These are phyloP conservation scores for Saururus chinensis DNA, from an alignment of 164 flowering plant species.

Conservation along the genomic window DNA sequence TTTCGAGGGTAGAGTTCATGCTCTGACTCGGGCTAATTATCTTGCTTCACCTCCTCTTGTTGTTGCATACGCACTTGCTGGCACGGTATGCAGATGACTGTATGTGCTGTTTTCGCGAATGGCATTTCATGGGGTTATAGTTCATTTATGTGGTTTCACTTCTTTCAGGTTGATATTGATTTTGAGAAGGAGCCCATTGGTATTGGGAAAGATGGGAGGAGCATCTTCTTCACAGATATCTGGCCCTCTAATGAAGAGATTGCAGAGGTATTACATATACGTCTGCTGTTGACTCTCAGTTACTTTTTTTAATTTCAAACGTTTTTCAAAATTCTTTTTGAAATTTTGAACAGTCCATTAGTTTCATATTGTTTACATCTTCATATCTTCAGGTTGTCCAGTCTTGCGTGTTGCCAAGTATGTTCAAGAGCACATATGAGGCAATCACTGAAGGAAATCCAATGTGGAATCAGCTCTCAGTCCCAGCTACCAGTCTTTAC, in stretches of 20 bases:
- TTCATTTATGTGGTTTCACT: not conserved
- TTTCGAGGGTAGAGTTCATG: conserved; percentile 96
- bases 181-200: conserved; percentile 69
- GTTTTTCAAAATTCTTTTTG: not conserved
- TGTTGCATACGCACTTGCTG: conserved; percentile 97
- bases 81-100: conserved; percentile 46
- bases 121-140: not conserved
- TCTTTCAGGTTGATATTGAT: conserved; percentile 58
- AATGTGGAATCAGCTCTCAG: conserved; percentile 37
- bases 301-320: too few relatives aligned
- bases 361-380: not conserved
- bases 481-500: conserved; percentile 27
- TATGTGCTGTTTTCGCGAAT: too few relatives aligned
- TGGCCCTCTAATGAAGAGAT: conserved; percentile 63
- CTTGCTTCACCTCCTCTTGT: conserved; percentile 98
- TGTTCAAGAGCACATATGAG: conserved; percentile 43
- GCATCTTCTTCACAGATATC: conserved; percentile 42
- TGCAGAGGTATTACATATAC: conserved; percentile 31
- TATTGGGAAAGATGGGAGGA: conserved; percentile 60
- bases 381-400: conserved; percentile 28
- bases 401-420: conserved; percentile 40
- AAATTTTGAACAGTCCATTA: not conserved
- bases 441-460: conserved; percentile 36
- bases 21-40: conserved; percentile 89
- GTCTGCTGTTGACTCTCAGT: not conserved